A percentile compares a stretch with the other conserved stretches of the same genome.
Evolutionary conservation across 495 filamentous ascomycete genomes (phyloP).

Genomic region (Penicillium mononematosum): DNA sequence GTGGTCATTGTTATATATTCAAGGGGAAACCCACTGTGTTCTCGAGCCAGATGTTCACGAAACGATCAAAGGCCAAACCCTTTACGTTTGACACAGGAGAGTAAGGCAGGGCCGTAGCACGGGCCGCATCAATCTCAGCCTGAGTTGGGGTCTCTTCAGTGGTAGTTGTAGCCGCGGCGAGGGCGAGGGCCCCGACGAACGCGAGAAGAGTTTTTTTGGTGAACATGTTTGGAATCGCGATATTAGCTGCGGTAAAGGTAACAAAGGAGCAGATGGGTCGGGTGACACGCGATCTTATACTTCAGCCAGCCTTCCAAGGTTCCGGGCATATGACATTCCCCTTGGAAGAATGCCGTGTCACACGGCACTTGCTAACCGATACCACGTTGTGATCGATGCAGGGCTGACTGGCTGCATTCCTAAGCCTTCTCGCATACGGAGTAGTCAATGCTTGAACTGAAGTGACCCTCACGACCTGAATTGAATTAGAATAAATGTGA

Average conservation of each 20-base stretch:
- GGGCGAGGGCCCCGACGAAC: conserved; percentile 26
- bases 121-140: conserved; percentile 34
- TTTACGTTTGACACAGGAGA: conserved; percentile 59
- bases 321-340: conserved; percentile 1
- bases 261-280: conserved; percentile 3
- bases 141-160: conserved; percentile 31
- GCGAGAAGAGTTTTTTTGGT: conserved; percentile 24
- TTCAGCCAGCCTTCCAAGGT: not conserved
- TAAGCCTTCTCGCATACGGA: not conserved
- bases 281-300: conserved; percentile 12
- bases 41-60: conserved; percentile 70
- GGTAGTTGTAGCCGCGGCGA: conserved; percentile 32
- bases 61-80: conserved; percentile 65
- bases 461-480: not conserved
- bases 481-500: not conserved
- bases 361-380: not conserved
- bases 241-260: not conserved
- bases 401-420: conserved; percentile 5
- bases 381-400: conserved; percentile 12
- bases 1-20: conserved; percentile 15
- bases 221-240: conserved; percentile 17
- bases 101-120: conserved; percentile 34
- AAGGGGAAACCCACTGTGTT: conserved; percentile 58
- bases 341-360: not conserved
- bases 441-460: not conserved